Base-by-base conservation (phyloP, 768 basidiomycete species). In the Thelephora aurantiotincta region DNA sequence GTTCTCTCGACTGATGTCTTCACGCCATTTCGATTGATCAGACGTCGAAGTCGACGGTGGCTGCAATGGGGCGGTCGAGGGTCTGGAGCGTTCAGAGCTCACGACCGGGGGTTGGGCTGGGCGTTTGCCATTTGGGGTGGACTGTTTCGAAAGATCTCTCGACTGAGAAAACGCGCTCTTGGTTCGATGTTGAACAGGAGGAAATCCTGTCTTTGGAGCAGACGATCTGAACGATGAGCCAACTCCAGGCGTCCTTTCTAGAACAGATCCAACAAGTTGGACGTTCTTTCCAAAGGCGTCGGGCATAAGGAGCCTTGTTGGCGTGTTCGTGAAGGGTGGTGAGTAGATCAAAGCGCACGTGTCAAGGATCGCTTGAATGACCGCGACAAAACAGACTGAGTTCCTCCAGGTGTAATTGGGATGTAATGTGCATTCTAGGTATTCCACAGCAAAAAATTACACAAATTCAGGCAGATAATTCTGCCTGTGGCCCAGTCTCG, bases 1-100 rank as follows among this genome's bases (percentile, higher is more conserved):
- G 52, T 93, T 92, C 56, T 89, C 83, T 47, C 68, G 67, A 54
- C 74, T 77, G 46, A 80, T 30, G 9, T 30, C 26, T 30, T 30
- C 73, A 54, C 75, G 75, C 9, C 62, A 63, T 48, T 75, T 66
- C 73, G 81, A 79, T 43, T 67, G 54, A 30, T 56, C 58, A 1
- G 50, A 16, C 48, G 6, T 42, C 43, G 30, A n/a, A n/a, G n/a
- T n/a, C n/a, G n/a, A n/a, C n/a, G n/a, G n/a, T n/a, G n/a, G 41
- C 18, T 22, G 35, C 34, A 11, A 23, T 20, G 33, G 12, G 6
- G 14, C 38, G 16, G 7, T 41, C 1, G 22, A 18, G 38, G 14
- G 5, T 14, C 22, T 41, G 14, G 22, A 14, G 38, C 14, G 16
- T 4, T 41, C 46, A 33, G 49, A 51, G 14, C 46, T 50, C 11